Conservation (phyloP, 306 rosid species). For the Aeschynomene evenia region DNA sequence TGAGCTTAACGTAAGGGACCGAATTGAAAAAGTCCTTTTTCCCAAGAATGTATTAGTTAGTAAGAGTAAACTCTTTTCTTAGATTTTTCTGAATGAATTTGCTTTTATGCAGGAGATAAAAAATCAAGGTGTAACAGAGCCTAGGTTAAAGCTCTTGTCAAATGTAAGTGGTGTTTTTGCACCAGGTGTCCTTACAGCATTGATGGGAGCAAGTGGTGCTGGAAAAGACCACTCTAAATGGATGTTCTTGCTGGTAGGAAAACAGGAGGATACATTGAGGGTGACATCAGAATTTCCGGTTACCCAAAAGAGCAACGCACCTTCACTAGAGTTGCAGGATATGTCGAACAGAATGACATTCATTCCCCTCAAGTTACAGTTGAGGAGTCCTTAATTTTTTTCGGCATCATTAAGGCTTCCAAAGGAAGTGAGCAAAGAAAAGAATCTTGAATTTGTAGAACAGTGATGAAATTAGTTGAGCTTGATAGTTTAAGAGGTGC, state of each 20-base stretch:
- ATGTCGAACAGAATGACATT: conserved; percentile 86
- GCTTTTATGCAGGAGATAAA: conserved; percentile 54
- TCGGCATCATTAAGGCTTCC: conserved; percentile 79
- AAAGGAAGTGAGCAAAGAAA: conserved; percentile 40
- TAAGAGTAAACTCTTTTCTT: background rate
- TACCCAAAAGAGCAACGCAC: conserved; percentile 70
- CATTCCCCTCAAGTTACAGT: conserved; percentile 92
- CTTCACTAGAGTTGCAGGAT: conserved; percentile 79
- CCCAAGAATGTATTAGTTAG: too few relatives aligned
- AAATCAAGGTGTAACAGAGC: conserved; percentile 57
- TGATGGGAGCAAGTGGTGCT: conserved; percentile 88
- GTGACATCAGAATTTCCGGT: conserved; percentile 73
- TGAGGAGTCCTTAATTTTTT: conserved; percentile 75
- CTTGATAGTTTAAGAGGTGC: conserved; percentile 63
- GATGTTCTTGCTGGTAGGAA: conserved; percentile 93
- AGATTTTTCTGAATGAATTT: background rate
- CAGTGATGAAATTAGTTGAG: conserved; percentile 79
- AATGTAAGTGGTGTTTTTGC: conserved; percentile 81
- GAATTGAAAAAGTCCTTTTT: too few relatives aligned
- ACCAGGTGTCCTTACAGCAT: conserved; percentile 82
- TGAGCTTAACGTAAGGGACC: too few relatives aligned
- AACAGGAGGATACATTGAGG: conserved; percentile 85
- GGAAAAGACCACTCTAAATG: conserved; percentile 92
- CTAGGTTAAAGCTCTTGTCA: conserved; percentile 64
- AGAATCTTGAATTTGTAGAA: conserved; percentile 66